Evolutionary conservation across 495 filamentous ascomycete genomes (phyloP).

Genomic region (Parathielavia appendiculata): DNA sequence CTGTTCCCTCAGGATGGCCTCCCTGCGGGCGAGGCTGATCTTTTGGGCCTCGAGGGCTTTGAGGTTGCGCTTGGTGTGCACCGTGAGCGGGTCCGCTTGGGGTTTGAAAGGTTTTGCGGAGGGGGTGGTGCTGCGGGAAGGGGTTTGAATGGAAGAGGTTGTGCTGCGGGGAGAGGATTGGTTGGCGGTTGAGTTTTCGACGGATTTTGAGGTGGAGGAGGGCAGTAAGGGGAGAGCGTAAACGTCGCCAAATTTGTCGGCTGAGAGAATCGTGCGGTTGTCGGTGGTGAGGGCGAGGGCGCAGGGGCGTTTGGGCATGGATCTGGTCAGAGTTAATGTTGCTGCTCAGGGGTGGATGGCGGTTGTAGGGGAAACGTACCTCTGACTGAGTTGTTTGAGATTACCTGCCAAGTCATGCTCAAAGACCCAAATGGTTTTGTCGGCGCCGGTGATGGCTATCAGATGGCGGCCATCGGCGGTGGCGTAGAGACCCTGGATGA

Average conservation of each 20-base stretch:
- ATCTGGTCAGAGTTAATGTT: constrained; percentile 43
- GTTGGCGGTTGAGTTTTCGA: constrained; percentile 14
- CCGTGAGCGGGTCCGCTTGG: constrained; percentile 66
- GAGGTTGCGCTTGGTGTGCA: constrained; percentile 78
- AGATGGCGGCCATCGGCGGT: constrained; percentile 60
- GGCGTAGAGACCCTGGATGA: constrained; percentile 53
- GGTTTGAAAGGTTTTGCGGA: constrained; percentile 30
- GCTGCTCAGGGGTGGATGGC: neutral
- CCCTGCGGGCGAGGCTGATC: constrained; percentile 41
- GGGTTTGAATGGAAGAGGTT: constrained; percentile 19
- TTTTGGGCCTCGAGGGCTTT: constrained; percentile 68
- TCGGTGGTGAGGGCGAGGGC: constrained; percentile 64
- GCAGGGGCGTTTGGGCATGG: constrained; percentile 85
- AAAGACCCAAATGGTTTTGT: constrained; percentile 86
- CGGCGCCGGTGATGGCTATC: constrained; percentile 75
- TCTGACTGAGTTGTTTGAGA: constrained; percentile 63
- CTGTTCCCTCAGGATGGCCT: constrained; percentile 12
- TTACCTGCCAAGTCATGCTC: constrained; percentile 54
- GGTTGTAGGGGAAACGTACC: constrained; percentile 44
- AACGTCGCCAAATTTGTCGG: constrained; percentile 95
- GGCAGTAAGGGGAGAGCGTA: constrained; percentile 75
- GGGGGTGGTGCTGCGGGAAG: constrained; percentile 19
- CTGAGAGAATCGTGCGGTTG: constrained; percentile 65
- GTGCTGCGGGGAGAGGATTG: constrained; percentile 16
- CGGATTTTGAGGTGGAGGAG: too few species aligned